These are phyloP conservation scores for Solanum sejunctum DNA, from an alignment of 257 asterid species.

Conservation along the genomic window DNA sequence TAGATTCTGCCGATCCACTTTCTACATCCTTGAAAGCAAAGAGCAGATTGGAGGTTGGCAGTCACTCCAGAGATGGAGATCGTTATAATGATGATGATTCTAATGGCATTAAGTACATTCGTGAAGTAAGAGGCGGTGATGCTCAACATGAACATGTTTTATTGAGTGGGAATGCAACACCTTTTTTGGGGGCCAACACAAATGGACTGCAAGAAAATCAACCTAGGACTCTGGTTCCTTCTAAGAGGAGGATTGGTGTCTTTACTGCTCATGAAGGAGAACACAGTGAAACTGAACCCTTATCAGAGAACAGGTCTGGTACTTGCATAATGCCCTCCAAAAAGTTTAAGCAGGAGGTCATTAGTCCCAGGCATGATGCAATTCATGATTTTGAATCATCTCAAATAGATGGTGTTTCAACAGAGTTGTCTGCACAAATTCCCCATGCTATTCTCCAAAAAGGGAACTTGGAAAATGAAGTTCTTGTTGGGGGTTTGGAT, in stretches of 20 bases:
- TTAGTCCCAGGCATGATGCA: neutral
- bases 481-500: conserved; percentile 1
- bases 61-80: conserved; percentile 12
- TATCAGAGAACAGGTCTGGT: conserved; percentile 8
- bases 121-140: conserved; percentile 2
- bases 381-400: conserved; percentile 4
- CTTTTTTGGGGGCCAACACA: conserved; percentile 2
- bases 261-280: conserved; percentile 8
- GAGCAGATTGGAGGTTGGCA: conserved; percentile 28
- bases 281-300: conserved; percentile 4
- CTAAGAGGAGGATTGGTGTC: conserved; percentile 16
- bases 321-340: conserved; percentile 11
- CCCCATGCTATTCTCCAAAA: neutral
- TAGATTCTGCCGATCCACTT: conserved; percentile 27
- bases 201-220: conserved; percentile 10
- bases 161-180: neutral
- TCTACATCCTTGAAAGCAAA: conserved; percentile 34
- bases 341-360: conserved; percentile 27
- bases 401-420: conserved; percentile 8
- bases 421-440: neutral
- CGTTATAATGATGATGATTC: neutral
- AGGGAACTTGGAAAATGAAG: conserved; percentile 1
- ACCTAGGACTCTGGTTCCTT: conserved; percentile 14
- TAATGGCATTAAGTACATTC: neutral
- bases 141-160: neutral